Conservation (phyloP, 371 early-diverging fungal species). For the Zopfochytrium polystomum region DNA sequence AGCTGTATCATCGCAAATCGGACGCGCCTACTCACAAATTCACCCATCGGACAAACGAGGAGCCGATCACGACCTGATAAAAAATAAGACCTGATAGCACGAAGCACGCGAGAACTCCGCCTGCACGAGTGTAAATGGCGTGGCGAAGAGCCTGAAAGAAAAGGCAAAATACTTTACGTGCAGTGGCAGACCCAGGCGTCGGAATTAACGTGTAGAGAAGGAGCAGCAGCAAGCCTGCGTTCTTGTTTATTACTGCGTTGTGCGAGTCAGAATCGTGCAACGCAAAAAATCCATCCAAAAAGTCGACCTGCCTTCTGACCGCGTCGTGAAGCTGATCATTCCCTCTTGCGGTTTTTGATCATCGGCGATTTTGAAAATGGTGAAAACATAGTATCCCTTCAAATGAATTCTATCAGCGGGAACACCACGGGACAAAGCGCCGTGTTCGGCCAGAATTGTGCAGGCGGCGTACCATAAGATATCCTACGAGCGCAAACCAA, state of each 20-base stretch:
- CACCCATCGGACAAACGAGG: conserved; percentile 26
- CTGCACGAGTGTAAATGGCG: background rate
- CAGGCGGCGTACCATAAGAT: conserved; percentile 19
- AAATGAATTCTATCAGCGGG: background rate
- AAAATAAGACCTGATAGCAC: conserved; percentile 28
- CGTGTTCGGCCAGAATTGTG: no score
- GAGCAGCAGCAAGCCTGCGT: conserved; percentile 25
- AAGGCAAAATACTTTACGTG: conserved; percentile 14
- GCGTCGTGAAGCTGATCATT: conserved; percentile 34
- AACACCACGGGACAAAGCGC: no score
- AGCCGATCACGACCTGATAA: conserved; percentile 32
- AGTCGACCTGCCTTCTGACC: conserved; percentile 28
- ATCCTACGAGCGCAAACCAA: conserved; percentile 27
- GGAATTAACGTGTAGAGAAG: conserved; percentile 32
- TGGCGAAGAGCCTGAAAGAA: background rate
- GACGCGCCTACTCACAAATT: conserved; percentile 33
- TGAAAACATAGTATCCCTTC: conserved; percentile 25
- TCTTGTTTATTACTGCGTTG: conserved; percentile 33
- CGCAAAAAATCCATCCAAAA: background rate
- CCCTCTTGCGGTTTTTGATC: conserved; percentile 34
- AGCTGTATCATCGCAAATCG: no score
- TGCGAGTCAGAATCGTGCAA: background rate
- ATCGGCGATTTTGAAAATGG: conserved; percentile 30
- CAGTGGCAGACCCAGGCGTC: conserved; percentile 23
- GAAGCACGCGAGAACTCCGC: conserved; percentile 26